Evolutionary conservation across 352 stramenopile genomes (phyloP).

Genomic region (Lagenidium giganteum): DNA sequence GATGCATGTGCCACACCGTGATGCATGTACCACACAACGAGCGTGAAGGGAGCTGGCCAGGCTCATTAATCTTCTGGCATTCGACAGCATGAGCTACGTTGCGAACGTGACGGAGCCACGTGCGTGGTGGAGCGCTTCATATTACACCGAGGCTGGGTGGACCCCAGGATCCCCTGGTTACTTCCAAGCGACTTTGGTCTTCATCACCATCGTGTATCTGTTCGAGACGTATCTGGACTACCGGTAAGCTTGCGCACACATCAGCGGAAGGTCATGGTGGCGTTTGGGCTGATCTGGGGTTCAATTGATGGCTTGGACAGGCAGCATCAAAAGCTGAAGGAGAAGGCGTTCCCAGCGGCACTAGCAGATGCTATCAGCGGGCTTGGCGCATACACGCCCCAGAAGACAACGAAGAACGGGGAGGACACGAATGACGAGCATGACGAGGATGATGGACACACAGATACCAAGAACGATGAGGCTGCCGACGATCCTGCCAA

Average conservation of each 20-base stretch:
- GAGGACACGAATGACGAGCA: slow-evolving; percentile 3
- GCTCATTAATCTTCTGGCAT: too few species aligned
- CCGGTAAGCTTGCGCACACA: too few species aligned
- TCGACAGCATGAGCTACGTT: slow-evolving; percentile 1
- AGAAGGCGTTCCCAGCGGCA: slow-evolving; percentile 53
- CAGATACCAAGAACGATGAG: slow-evolving; percentile 3
- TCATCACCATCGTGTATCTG: slow-evolving; percentile 87
- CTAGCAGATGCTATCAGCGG: slow-evolving; percentile 48
- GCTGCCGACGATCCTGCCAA: slow-evolving; percentile 8
- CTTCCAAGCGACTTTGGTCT: slow-evolving; percentile 72
- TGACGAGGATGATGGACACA: too few species aligned
- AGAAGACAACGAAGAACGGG: slow-evolving; percentile 15
- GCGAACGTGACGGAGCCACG: not conserved
- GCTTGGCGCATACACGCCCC: slow-evolving; percentile 29
- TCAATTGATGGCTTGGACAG: too few species aligned
- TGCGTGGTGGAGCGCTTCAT: slow-evolving; percentile 43
- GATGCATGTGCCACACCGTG: too few species aligned
- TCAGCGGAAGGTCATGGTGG: too few species aligned
- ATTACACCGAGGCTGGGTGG: slow-evolving; percentile 59
- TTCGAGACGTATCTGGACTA: slow-evolving; percentile 93
- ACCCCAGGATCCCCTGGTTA: slow-evolving; percentile 31
- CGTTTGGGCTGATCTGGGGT: too few species aligned
- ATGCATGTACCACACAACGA: too few species aligned
- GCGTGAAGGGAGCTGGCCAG: too few species aligned
- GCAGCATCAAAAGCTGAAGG: slow-evolving; percentile 88